Percentiles rank a stretch among this genome's conserved stretches.
These are phyloP conservation scores for Viridothelium virens DNA, from an alignment of 495 filamentous ascomycete species.

Conservation along the genomic window DNA sequence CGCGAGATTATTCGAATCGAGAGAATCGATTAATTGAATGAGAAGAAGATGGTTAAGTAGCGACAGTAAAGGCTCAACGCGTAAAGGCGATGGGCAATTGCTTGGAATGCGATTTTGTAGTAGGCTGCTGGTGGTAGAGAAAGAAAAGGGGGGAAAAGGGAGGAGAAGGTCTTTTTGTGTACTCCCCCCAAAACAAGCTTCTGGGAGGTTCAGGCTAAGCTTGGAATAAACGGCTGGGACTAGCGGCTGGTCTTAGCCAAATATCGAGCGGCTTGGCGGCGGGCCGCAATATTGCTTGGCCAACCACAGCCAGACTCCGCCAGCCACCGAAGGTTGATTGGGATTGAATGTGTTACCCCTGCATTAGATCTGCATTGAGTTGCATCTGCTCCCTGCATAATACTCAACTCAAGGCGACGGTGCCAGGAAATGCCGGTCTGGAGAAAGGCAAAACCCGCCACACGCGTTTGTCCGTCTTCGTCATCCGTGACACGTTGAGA, in stretches of 20 bases:
- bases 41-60: background rate
- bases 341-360: background rate
- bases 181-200: slow-evolving; percentile 8
- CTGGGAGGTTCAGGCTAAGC: background rate
- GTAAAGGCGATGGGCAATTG: background rate
- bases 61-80: background rate
- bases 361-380: background rate
- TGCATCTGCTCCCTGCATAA: background rate
- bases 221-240: background rate
- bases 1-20: background rate
- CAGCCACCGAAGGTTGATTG: slow-evolving; percentile 1
- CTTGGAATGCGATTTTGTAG: background rate
- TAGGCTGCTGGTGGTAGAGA: background rate
- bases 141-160: background rate
- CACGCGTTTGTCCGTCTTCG: slow-evolving; percentile 1
- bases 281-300: background rate
- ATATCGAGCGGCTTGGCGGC: background rate
- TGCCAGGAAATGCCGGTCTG: slow-evolving; percentile 2
- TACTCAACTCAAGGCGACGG: slow-evolving; percentile 1
- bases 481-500: slow-evolving; percentile 8
- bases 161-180: background rate
- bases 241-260: background rate
- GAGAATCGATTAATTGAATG: background rate
- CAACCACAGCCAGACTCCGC: background rate
- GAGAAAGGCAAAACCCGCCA: slow-evolving; percentile 7